Base-by-base conservation (phyloP, 2,329 filamentous ascomycete genomes). In the Sporothrix humicola region DNA sequence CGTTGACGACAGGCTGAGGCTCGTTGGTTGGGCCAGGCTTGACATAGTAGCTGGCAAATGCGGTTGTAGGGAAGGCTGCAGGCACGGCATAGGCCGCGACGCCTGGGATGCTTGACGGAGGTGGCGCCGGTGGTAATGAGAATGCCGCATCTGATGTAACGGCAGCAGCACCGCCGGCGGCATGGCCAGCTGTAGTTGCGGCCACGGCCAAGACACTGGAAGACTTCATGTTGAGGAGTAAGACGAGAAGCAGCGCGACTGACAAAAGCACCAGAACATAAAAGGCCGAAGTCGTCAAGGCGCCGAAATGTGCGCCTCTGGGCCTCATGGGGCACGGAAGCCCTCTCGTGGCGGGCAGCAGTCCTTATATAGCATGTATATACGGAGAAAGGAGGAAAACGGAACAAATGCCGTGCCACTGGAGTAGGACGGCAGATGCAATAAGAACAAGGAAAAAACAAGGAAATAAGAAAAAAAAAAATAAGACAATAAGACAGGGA, bases 11-110 rank as follows among this genome's bases (percentile, higher is more conserved):
- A 2, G 80, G 80, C 72, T 81, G 79, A 3, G 80, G 79, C 76
- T 81, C 78, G 54, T 77, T 78, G 10, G 79, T 80, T 15, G 81
- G 79, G 2, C 76, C 78, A 0, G 80, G 77, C 37, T 77, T 77
- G 61, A 81, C 79, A 76, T 85, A 85, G 77, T 88, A 88, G 71
- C 82, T 86, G 42, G 83, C 82, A 77, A 87, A 88, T 9, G 82
- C 83, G 4, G 82, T 82, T 0, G 85, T 87, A 6, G 86, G 86
- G 74, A 87, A 87, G 3, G 83, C 85, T 10, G 83, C 80, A 0
- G 84, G 82, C 10, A 84, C 84, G 20, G 82, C 80, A 73, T 81
- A 85, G 4, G 80, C 81, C 48, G 80, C 72, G 7, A 76, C 76
- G 31, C 82, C 83, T 3, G 83, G 83, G 4, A 80, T 72, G 31